Evolutionary conservation across 257 asterid genomes (phyloP).

Genomic region (Jasminum sambac): DNA sequence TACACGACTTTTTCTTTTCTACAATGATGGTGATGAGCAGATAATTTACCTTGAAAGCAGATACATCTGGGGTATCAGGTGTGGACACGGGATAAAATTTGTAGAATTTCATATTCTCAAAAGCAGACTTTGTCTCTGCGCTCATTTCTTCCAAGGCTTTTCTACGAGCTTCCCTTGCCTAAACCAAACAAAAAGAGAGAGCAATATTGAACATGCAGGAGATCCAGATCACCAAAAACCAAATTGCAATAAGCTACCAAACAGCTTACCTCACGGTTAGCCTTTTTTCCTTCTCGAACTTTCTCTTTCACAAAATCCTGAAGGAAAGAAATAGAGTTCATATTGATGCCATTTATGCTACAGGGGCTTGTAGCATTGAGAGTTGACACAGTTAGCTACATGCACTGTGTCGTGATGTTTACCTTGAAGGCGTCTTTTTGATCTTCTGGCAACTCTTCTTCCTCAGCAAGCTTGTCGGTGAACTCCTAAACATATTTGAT

Average conservation of each 20-base stretch:
- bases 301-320: constrained; percentile 76
- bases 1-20: background rate
- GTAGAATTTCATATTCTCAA: constrained; percentile 63
- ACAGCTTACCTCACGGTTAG: constrained; percentile 60
- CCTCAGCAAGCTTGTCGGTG: constrained; percentile 51
- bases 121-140: constrained; percentile 61
- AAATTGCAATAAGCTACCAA: constrained; percentile 2
- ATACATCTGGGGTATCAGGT: constrained; percentile 67
- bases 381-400: constrained; percentile 6
- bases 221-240: constrained; percentile 15
- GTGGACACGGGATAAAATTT: constrained; percentile 85
- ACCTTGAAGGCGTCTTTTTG: constrained; percentile 76
- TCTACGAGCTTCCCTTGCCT: constrained; percentile 89
- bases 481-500: constrained; percentile 41
- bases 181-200: constrained; percentile 21
- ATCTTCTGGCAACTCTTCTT: constrained; percentile 65
- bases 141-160: constrained; percentile 79
- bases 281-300: constrained; percentile 70
- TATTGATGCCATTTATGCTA: background rate
- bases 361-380: background rate
- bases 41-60: constrained; percentile 51
- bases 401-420: constrained; percentile 17
- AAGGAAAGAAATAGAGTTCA: background rate
- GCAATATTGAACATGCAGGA: constrained; percentile 20
- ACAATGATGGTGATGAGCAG: background rate